Conservation (phyloP, 1,284 basidiomycete genomes). For the Melampsora abietis-canadensis region DNA sequence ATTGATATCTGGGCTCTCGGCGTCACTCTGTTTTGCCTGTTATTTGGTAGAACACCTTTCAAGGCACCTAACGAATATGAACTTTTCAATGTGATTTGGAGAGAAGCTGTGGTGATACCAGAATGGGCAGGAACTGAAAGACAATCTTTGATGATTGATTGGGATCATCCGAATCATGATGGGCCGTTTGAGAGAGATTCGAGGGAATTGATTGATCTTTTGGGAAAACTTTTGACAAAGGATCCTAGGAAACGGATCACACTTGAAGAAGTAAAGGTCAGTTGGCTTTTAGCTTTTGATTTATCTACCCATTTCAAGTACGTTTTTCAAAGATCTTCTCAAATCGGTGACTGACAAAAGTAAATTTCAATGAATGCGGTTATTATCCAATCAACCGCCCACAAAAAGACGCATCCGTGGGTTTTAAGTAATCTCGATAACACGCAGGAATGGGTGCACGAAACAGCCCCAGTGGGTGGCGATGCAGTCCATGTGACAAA, state of each 20-base stretch:
- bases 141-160: constrained; percentile 62
- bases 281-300: constrained; percentile 48
- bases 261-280: constrained; percentile 79
- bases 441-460: constrained; percentile 71
- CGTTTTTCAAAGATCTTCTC: too few species aligned
- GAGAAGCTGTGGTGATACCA: constrained; percentile 70
- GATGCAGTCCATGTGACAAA: constrained; percentile 68
- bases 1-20: constrained; percentile 99
- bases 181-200: constrained; percentile 59
- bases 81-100: constrained; percentile 79
- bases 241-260: constrained; percentile 73
- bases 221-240: constrained; percentile 78
- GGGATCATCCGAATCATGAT: constrained; percentile 46
- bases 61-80: constrained; percentile 67
- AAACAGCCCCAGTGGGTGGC: constrained; percentile 66
- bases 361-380: neutral
- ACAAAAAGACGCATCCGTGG: constrained; percentile 62
- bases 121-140: constrained; percentile 71
- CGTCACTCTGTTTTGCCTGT: constrained; percentile 90
- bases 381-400: too few species aligned
- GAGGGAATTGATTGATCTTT: constrained; percentile 65
- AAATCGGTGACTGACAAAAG: neutral
- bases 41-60: constrained; percentile 80
- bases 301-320: too few species aligned
- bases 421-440: constrained; percentile 70